Conservation (phyloP, 1,284 basidiomycete species). For the Moesziomyces sp. region DNA sequence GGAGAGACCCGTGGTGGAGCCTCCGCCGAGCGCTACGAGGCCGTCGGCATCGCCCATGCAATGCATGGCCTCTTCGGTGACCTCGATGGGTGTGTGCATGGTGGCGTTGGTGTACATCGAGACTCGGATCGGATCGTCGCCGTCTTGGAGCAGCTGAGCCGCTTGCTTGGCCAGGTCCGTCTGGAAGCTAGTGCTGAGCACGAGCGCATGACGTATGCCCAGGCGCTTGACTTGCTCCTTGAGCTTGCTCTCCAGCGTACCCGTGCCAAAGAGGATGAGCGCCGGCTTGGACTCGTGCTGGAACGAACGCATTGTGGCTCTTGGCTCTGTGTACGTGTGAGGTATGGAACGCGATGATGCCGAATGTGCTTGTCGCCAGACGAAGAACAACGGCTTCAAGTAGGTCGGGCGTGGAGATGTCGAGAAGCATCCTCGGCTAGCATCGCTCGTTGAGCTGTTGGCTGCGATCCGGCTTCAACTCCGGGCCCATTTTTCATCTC, state of each 20-base stretch:
- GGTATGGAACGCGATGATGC: too few species aligned
- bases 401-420: too few species aligned
- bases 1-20: conserved; percentile 70
- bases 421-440: too few species aligned
- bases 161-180: conserved; percentile 3
- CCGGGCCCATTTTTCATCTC: too few species aligned
- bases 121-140: conserved; percentile 1
- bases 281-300: conserved; percentile 8
- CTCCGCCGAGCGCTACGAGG: conserved; percentile 70
- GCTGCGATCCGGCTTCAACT: too few species aligned
- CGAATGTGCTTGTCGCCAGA: too few species aligned
- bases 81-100: conserved; percentile 71
- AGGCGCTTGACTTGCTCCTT: conserved; percentile 5
- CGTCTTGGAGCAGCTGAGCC: neutral
- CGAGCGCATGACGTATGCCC: conserved; percentile 8
- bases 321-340: neutral
- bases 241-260: conserved; percentile 6
- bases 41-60: conserved; percentile 69
- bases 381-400: too few species aligned
- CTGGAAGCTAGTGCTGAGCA: conserved; percentile 3
- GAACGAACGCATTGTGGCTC: conserved; percentile 5
- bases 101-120: conserved; percentile 68
- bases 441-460: too few species aligned
- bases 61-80: conserved; percentile 69
- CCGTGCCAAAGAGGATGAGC: conserved; percentile 7